Conservation (phyloP, 306 rosid genomes). For the Biancaea sappan region DNA sequence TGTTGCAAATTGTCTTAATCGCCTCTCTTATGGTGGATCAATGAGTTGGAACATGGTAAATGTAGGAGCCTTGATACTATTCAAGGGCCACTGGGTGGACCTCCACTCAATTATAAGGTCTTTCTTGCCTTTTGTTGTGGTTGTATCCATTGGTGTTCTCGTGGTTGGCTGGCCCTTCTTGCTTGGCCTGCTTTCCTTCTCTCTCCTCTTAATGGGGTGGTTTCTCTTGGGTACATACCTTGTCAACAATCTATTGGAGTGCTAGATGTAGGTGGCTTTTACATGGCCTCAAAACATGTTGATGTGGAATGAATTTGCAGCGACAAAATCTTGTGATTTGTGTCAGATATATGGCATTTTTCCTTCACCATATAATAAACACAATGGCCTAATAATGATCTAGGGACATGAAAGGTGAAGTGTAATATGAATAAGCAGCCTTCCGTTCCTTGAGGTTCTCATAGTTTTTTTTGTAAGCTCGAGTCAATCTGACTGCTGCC, state of each 20-base stretch:
- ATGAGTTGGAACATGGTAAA: conserved; percentile 90
- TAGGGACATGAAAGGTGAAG: background rate
- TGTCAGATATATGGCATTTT: background rate
- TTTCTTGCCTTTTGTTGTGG: conserved; percentile 75
- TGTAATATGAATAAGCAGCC: background rate
- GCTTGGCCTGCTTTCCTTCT: conserved; percentile 57
- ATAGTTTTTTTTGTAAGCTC: background rate
- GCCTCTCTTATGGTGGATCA: conserved; percentile 70
- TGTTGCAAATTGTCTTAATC: conserved; percentile 77
- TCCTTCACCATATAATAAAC: background rate
- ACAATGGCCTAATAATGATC: background rate
- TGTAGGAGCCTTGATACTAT: conserved; percentile 67
- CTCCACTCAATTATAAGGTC: conserved; percentile 62
- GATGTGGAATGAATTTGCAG: background rate
- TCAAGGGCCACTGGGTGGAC: conserved; percentile 88
- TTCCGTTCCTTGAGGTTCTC: background rate
- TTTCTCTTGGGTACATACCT: conserved; percentile 66
- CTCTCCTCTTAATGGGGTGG: conserved; percentile 75
- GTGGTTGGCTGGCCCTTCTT: conserved; percentile 83
- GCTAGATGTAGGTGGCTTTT: conserved; percentile 44
- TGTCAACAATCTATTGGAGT: conserved; percentile 56
- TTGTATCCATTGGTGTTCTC: conserved; percentile 59
- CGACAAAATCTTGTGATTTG: background rate
- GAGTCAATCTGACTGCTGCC: background rate
- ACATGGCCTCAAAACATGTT: background rate